A percentile compares a stretch with the other conserved stretches of the same genome.
These are phyloP conservation scores for Vaccinium vitisidaea DNA, from an alignment of 148 eudicot genomes.

Conservation along the genomic window DNA sequence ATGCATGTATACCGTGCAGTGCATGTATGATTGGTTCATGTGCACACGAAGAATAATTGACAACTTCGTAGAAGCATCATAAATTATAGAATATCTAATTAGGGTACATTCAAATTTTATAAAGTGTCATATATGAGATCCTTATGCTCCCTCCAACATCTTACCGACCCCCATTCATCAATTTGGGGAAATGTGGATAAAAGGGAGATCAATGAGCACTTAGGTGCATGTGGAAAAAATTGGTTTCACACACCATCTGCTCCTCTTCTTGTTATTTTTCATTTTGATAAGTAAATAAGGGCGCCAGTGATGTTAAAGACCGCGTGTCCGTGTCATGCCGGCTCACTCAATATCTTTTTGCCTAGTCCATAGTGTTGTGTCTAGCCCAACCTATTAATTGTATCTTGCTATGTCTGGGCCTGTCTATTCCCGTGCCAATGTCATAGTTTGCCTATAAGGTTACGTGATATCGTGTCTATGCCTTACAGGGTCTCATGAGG, in stretches of 20 bases:
- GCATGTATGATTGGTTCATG: slow-evolving; percentile 31
- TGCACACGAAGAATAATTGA: slow-evolving; percentile 21
- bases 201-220: not conserved
- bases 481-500: not conserved
- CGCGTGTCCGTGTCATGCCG: not conserved
- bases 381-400: not conserved
- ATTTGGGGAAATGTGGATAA: slow-evolving; percentile 12
- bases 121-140: slow-evolving; percentile 10
- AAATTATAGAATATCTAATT: not conserved
- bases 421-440: not conserved
- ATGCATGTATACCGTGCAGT: slow-evolving; percentile 1
- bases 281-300: not conserved
- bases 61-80: slow-evolving; percentile 27
- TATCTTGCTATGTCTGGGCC: not conserved
- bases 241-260: slow-evolving; percentile 8
- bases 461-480: not conserved
- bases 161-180: slow-evolving; percentile 25
- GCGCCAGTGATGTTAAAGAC: too few species aligned
- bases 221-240: not conserved
- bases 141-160: slow-evolving; percentile 40
- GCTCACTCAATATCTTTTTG: not conserved
- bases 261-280: not conserved
- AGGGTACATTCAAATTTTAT: not conserved
- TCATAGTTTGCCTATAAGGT: not conserved
- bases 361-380: not conserved